These are phyloP conservation scores for Erythrobasidium hasegawianum DNA, from an alignment of 1,284 basidiomycete genomes.

Conservation along the genomic window DNA sequence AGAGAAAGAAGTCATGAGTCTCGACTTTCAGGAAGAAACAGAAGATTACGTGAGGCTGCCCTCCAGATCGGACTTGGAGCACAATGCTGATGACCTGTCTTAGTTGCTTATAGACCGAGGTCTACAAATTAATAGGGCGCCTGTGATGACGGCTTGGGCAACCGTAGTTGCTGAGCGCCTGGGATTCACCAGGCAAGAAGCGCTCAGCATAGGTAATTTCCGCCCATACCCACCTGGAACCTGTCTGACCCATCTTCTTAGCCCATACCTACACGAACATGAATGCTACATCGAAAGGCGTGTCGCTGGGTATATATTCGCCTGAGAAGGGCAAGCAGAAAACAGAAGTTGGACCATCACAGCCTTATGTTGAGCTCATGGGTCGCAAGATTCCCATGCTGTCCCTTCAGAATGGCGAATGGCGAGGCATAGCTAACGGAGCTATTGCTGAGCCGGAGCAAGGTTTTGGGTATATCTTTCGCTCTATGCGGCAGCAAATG, in stretches of 20 bases:
- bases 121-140: slow-evolving; percentile 80
- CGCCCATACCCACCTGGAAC: too few relatives aligned
- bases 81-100: too few relatives aligned
- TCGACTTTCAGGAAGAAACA: slow-evolving; percentile 67
- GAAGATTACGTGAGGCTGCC: slow-evolving; percentile 62
- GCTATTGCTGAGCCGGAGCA: slow-evolving; percentile 66
- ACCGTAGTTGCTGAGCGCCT: slow-evolving; percentile 76
- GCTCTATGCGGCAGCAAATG: slow-evolving; percentile 33
- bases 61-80: too few relatives aligned
- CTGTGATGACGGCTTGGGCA: slow-evolving; percentile 91
- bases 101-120: slow-evolving; percentile 62
- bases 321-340: slow-evolving; percentile 56
- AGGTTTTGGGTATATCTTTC: slow-evolving; percentile 63
- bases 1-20: slow-evolving; percentile 57
- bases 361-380: slow-evolving; percentile 86
- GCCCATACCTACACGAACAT: slow-evolving; percentile 89
- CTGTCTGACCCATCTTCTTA: slow-evolving; percentile 45
- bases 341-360: slow-evolving; percentile 63
- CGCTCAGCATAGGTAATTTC: slow-evolving; percentile 83
- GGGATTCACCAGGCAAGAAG: slow-evolving; percentile 80
- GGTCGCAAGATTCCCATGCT: slow-evolving; percentile 75
- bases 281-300: slow-evolving; percentile 77
- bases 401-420: slow-evolving; percentile 63
- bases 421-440: slow-evolving; percentile 75
- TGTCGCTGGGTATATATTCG: slow-evolving; percentile 69